Base-by-base conservation (phyloP, 192 early-diverging fungal species). In the Coemansia sp. region DNA sequence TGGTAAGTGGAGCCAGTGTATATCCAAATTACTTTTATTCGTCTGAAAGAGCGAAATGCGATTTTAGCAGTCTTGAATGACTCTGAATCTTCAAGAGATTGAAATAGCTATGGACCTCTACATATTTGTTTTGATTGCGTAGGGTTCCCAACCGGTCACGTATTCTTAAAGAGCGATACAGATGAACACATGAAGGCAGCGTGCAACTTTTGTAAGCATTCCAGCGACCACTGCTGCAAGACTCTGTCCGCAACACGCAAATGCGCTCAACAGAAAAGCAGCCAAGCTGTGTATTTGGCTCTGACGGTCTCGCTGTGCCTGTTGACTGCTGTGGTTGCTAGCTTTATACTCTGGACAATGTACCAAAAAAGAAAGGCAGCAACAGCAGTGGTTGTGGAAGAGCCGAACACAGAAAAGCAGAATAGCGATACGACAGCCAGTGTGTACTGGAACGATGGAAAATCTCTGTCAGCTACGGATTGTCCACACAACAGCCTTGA, bases 1-100 rank as follows among this genome's bases (percentile, higher is more conserved):
- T 33, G 74, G 74, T 66, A 72, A 51, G 64, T 66, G 16, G 16
- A 12, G 38, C n/a, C n/a, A n/a, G n/a, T n/a, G n/a, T n/a, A n/a
- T n/a, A n/a, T n/a, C n/a, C n/a, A n/a, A n/a, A n/a, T n/a, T n/a
- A n/a, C n/a, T n/a, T n/a, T n/a, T n/a, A n/a, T n/a, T n/a, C n/a
- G n/a, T n/a, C n/a, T n/a, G n/a, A n/a, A n/a, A n/a, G n/a, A n/a
- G n/a, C n/a, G n/a, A n/a, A n/a, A n/a, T n/a, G n/a, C n/a, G n/a
- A n/a, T n/a, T n/a, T n/a, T n/a, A n/a, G n/a, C n/a, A n/a, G n/a
- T n/a, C n/a, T n/a, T n/a, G n/a, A n/a, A n/a, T n/a, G n/a, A n/a
- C n/a, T n/a, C n/a, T n/a, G n/a, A n/a, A n/a, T n/a, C n/a, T n/a
- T n/a, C n/a, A n/a, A n/a, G n/a, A n/a, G n/a, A n/a, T n/a, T n/a